phyloP scores from a whole-genome alignment of 2,329 filamentous ascomycete genomes.

The Podosphaera fusca region DNA sequence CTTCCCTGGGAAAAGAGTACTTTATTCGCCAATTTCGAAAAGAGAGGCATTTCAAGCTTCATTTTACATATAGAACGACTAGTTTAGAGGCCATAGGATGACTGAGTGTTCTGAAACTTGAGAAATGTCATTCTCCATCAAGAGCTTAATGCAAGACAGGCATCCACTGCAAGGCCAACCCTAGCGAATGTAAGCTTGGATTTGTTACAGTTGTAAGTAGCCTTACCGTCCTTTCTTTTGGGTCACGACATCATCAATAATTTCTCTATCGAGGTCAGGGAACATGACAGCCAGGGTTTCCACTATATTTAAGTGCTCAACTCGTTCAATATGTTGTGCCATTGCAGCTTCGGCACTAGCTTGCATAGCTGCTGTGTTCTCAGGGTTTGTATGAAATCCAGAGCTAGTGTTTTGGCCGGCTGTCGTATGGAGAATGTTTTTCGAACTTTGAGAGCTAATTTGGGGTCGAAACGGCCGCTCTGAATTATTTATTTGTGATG shows the following conservation, averaged over 20 bases:
- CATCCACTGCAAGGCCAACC: conserved; percentile 67
- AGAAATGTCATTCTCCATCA: conserved; percentile 2
- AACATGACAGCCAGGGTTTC: conserved; percentile 95
- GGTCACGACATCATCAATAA: conserved; percentile 91
- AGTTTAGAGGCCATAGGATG: background rate
- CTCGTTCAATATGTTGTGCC: conserved; percentile 56
- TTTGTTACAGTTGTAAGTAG: conserved; percentile 9
- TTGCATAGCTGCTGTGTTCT: conserved; percentile 75
- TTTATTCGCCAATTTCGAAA: background rate
- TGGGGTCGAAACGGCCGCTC: conserved; percentile 12
- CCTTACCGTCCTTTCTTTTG: conserved; percentile 79
- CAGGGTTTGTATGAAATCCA: conserved; percentile 23
- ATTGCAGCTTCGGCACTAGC: conserved; percentile 78
- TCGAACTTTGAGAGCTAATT: conserved; percentile 7
- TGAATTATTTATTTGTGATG: conserved; percentile 23
- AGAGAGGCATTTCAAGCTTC: background rate
- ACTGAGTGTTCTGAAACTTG: background rate
- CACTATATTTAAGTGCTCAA: conserved; percentile 76
- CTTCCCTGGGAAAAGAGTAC: background rate
- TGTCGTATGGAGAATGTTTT: conserved; percentile 7
- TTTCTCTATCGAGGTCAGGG: conserved; percentile 74
- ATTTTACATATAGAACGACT: background rate
- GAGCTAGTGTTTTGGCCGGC: conserved; percentile 21
- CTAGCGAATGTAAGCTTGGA: conserved; percentile 21
- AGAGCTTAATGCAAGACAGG: conserved; percentile 44